Evolutionary conservation across 2,329 filamentous ascomycete species (phyloP).

Genomic region (Mariannaea sp.): DNA sequence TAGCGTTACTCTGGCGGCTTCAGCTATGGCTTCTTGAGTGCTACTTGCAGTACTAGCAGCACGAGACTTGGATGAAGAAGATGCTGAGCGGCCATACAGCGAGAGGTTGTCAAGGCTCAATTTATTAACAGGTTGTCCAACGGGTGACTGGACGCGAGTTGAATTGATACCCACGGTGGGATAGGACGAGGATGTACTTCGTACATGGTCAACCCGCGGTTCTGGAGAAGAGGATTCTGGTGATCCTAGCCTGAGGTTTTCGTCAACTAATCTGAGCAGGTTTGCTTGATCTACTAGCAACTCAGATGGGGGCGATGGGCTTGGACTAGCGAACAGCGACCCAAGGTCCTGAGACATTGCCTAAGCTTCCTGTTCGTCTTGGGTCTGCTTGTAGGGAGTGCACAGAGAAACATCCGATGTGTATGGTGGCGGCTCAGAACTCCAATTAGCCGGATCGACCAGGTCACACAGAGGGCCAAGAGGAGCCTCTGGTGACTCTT

Average conservation of each 20-base stretch:
- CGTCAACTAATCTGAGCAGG: conserved; percentile 25
- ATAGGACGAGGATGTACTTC: conserved; percentile 43
- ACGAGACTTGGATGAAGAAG: conserved; percentile 27
- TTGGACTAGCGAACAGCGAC: conserved; percentile 1
- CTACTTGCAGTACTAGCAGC: conserved; percentile 21
- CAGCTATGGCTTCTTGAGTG: conserved; percentile 28
- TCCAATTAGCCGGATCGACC: conserved; percentile 19
- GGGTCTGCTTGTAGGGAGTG: conserved; percentile 1
- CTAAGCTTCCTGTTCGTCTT: conserved; percentile 21
- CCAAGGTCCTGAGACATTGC: conserved; percentile 11
- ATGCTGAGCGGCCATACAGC: conserved; percentile 38
- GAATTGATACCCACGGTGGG: conserved; percentile 31
- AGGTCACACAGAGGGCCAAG: conserved; percentile 2
- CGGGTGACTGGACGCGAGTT: conserved; percentile 38
- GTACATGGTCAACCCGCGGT: conserved; percentile 9
- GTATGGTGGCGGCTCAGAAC: conserved; percentile 15
- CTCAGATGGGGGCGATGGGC: conserved; percentile 8
- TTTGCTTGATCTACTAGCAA: conserved; percentile 26
- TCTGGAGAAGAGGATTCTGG: conserved; percentile 23
- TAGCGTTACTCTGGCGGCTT: conserved; percentile 34
- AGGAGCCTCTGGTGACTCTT: background rate
- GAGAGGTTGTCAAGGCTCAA: conserved; percentile 39
- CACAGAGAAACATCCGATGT: conserved; percentile 15
- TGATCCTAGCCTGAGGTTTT: conserved; percentile 17
- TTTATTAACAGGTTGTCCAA: conserved; percentile 25